Evolutionary conservation across 495 filamentous ascomycete species (phyloP).

Genomic region (Cercophora sp.): DNA sequence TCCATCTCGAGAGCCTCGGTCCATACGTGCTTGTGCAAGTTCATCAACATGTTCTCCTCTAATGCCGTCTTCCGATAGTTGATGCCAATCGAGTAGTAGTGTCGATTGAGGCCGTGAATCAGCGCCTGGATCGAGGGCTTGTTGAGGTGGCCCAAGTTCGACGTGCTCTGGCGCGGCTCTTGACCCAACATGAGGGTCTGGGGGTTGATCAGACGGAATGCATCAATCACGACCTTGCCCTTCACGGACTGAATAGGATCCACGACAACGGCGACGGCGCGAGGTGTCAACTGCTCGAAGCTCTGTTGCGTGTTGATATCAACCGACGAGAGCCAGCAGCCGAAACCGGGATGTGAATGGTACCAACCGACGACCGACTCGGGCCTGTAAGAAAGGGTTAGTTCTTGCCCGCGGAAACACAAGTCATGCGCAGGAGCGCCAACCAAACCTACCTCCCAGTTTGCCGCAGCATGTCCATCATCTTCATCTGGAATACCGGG

Average conservation of each 20-base stretch:
- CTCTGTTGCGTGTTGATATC: slow-evolving; percentile 99
- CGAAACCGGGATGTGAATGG: slow-evolving; percentile 97
- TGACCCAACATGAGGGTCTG: slow-evolving; percentile 98
- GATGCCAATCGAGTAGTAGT: slow-evolving; percentile 98
- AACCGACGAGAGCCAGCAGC: slow-evolving; percentile 97
- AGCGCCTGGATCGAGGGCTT: slow-evolving; percentile 99
- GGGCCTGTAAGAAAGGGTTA: slow-evolving; percentile 51
- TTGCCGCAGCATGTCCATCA: slow-evolving; percentile 99
- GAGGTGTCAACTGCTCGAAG: slow-evolving; percentile 94
- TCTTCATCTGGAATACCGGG: slow-evolving; percentile 97
- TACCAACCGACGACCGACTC: slow-evolving; percentile 99
- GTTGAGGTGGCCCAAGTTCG: slow-evolving; percentile 95
- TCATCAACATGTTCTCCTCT: slow-evolving; percentile 99
- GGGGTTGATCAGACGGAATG: slow-evolving; percentile 97
- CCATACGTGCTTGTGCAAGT: slow-evolving; percentile 98
- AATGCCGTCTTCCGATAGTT: slow-evolving; percentile 96
- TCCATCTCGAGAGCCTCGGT: slow-evolving; percentile 97
- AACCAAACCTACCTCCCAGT: slow-evolving; percentile 71
- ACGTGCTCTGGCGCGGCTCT: slow-evolving; percentile 96
- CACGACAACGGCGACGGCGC: slow-evolving; percentile 94
- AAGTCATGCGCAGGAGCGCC: not conserved
- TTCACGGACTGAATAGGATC: slow-evolving; percentile 99
- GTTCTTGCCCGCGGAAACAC: too few species aligned
- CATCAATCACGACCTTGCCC: slow-evolving; percentile 98
- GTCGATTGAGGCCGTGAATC: slow-evolving; percentile 94